Evolutionary conservation across 2,329 filamentous ascomycete species (phyloP).

Genomic region (Trichoderma guizhouense): DNA sequence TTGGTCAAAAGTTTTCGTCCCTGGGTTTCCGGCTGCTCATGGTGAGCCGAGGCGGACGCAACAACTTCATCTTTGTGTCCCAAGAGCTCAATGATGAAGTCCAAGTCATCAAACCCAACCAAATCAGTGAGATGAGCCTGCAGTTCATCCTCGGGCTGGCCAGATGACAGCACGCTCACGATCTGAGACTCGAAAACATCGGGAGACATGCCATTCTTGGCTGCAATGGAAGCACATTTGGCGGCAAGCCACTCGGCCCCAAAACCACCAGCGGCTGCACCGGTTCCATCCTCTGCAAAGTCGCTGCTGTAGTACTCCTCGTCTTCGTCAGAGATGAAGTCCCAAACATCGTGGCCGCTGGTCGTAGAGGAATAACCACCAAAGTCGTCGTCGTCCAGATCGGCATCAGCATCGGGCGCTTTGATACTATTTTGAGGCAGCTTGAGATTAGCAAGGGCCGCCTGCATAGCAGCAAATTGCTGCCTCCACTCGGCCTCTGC

Average conservation of each 20-base stretch:
- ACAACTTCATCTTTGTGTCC: conserved; percentile 69
- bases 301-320: conserved; percentile 66
- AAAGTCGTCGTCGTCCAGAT: conserved; percentile 63
- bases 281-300: conserved; percentile 42
- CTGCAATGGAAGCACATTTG: conserved; percentile 65
- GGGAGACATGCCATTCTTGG: conserved; percentile 63
- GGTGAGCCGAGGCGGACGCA: conserved; percentile 38
- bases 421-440: conserved; percentile 40
- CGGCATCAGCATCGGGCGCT: conserved; percentile 37
- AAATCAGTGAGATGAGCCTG: conserved; percentile 87
- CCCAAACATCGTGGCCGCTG: conserved; percentile 83
- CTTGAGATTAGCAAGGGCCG: conserved; percentile 72
- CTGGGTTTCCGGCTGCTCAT: conserved; percentile 32
- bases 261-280: conserved; percentile 39
- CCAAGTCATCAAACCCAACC: conserved; percentile 87
- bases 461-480: conserved; percentile 81
- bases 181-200: conserved; percentile 76
- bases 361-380: conserved; percentile 54
- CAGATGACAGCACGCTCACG: conserved; percentile 66
- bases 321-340: conserved; percentile 76
- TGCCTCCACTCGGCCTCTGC: conserved; percentile 71
- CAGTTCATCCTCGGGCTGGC: conserved; percentile 74
- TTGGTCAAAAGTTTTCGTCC: conserved; percentile 63
- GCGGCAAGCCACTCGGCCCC: conserved; percentile 66
- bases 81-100: conserved; percentile 89